Percentiles rank a stretch among this genome's conserved stretches.
Evolutionary conservation across 2,329 filamentous ascomycete genomes (phyloP).

Genomic region (Penicillium sp.): DNA sequence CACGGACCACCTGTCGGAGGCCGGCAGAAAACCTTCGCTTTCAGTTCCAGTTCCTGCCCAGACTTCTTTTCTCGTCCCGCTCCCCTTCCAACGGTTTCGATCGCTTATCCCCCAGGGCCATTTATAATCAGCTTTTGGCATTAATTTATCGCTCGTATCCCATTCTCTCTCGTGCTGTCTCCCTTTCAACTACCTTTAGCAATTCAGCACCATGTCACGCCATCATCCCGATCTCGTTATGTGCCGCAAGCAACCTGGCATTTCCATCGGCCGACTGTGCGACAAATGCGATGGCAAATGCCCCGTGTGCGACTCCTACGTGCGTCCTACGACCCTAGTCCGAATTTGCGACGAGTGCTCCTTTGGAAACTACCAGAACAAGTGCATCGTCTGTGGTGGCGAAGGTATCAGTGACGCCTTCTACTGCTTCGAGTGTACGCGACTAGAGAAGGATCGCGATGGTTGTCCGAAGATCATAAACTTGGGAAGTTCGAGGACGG

Average conservation of each 20-base stretch:
- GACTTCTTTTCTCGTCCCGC: background rate
- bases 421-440: constrained; percentile 98
- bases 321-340: constrained; percentile 93
- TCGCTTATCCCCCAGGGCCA: background rate
- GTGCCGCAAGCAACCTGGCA: constrained; percentile 98
- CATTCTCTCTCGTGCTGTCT: background rate
- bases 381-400: constrained; percentile 97
- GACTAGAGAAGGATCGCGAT: constrained; percentile 94
- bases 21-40: constrained; percentile 27
- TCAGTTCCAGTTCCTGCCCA: constrained; percentile 19
- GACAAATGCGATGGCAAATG: constrained; percentile 99
- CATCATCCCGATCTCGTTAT: constrained; percentile 98
- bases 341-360: constrained; percentile 99
- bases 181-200: background rate
- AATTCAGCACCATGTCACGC: constrained; percentile 73
- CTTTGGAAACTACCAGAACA: constrained; percentile 99
- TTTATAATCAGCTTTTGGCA: constrained; percentile 3
- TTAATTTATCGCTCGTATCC: background rate
- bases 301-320: constrained; percentile 98
- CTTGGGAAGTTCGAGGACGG: constrained; percentile 90
- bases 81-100: constrained; percentile 22
- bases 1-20: constrained; percentile 47
- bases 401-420: constrained; percentile 98
- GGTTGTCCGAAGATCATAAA: constrained; percentile 99
- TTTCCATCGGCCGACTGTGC: constrained; percentile 97